Percentiles rank a stretch among this genome's conserved stretches.
phyloP scores from a whole-genome alignment of 108 stramenopile species.

The Cylindrotheca closterium region DNA sequence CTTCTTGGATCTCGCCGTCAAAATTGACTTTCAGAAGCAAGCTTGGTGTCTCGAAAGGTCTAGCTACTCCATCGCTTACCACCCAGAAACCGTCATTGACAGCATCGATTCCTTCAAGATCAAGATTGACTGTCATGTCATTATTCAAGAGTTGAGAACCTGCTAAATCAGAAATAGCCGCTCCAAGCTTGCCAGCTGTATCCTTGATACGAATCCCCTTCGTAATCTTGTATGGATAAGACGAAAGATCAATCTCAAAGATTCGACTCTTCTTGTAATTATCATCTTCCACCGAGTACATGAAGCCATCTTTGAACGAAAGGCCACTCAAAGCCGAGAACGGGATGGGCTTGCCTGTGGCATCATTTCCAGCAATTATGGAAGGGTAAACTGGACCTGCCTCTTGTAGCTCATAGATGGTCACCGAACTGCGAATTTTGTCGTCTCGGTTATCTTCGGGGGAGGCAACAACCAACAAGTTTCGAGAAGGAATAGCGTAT shows the following conservation, averaged over 20 bases:
- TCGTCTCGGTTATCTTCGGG: slow-evolving; percentile 55
- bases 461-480: slow-evolving; percentile 46
- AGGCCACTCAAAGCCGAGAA: slow-evolving; percentile 53
- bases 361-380: slow-evolving; percentile 31
- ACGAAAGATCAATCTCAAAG: slow-evolving; percentile 42
- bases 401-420: slow-evolving; percentile 32
- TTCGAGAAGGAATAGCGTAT: slow-evolving; percentile 27
- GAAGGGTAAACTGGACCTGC: slow-evolving; percentile 42
- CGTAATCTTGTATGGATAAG: slow-evolving; percentile 26
- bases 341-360: slow-evolving; percentile 33
- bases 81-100: slow-evolving; percentile 40
- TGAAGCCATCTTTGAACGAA: slow-evolving; percentile 15
- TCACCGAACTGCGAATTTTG: slow-evolving; percentile 39
- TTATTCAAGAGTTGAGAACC: slow-evolving; percentile 40
- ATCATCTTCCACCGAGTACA: slow-evolving; percentile 58
- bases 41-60: slow-evolving; percentile 42
- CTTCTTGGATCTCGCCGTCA: slow-evolving; percentile 39
- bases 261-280: slow-evolving; percentile 53
- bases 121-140: slow-evolving; percentile 72
- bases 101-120: slow-evolving; percentile 66
- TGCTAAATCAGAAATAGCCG: background rate
- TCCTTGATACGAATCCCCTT: slow-evolving; percentile 40
- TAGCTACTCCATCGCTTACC: slow-evolving; percentile 35
- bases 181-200: slow-evolving; percentile 25
- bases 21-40: slow-evolving; percentile 41